Percentiles rank a stretch among this genome's conserved stretches.
Evolutionary conservation across 1,139 yeast species (phyloP).

Genomic region (Pichia sp.): DNA sequence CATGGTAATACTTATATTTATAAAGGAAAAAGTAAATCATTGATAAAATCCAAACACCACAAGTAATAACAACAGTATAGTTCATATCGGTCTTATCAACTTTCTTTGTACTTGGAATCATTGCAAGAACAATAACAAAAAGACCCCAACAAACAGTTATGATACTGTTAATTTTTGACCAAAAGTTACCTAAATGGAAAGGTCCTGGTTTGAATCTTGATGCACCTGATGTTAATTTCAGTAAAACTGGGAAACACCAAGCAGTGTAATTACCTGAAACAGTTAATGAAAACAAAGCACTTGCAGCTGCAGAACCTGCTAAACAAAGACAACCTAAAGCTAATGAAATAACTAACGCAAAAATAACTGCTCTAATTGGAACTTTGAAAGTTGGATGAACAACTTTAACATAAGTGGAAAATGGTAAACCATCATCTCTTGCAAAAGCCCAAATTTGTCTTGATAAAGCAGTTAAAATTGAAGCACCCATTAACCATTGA

Average conservation of each 20-base stretch:
- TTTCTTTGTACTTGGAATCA: slow-evolving; percentile 35
- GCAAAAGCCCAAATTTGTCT: slow-evolving; percentile 50
- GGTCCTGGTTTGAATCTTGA: slow-evolving; percentile 32
- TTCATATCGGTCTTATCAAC: slow-evolving; percentile 45
- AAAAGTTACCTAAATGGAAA: slow-evolving; percentile 29
- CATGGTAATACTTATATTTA: slow-evolving; percentile 42
- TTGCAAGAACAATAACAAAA: slow-evolving; percentile 33
- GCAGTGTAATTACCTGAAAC: slow-evolving; percentile 42
- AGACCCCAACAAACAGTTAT: slow-evolving; percentile 36
- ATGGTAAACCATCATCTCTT: slow-evolving; percentile 45
- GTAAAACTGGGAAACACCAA: slow-evolving; percentile 40
- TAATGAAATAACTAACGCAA: slow-evolving; percentile 44
- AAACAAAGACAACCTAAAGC: slow-evolving; percentile 34
- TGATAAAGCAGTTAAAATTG: slow-evolving; percentile 46
- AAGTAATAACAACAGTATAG: slow-evolving; percentile 53
- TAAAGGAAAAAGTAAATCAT: slow-evolving; percentile 39
- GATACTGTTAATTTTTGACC: slow-evolving; percentile 31
- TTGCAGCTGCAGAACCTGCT: slow-evolving; percentile 33
- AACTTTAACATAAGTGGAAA: slow-evolving; percentile 43
- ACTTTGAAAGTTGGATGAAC: slow-evolving; percentile 50
- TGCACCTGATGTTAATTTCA: slow-evolving; percentile 39
- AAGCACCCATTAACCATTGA: slow-evolving; percentile 63
- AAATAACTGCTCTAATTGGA: slow-evolving; percentile 58
- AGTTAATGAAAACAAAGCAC: slow-evolving; percentile 42
- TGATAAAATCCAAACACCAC: slow-evolving; percentile 42